phyloP scores from a whole-genome alignment of 768 basidiomycete species.

The Macrolepiota dolichaula region DNA sequence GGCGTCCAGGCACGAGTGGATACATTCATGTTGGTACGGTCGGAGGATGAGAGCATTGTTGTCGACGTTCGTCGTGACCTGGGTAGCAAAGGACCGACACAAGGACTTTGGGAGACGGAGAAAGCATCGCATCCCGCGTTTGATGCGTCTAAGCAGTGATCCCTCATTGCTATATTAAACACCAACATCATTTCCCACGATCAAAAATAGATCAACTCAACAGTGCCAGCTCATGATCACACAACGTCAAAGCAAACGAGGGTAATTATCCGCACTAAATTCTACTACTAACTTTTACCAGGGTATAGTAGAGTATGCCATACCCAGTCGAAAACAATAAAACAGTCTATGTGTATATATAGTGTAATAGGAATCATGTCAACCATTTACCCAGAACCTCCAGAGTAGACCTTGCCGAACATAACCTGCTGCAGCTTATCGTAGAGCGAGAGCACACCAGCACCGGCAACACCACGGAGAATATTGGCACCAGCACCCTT shows the following conservation, averaged over 20 bases:
- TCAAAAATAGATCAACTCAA: background rate
- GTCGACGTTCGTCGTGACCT: background rate
- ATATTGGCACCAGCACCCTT: constrained; percentile 97
- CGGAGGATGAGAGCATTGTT: constrained; percentile 43
- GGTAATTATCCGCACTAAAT: constrained; percentile 13
- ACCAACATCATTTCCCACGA: background rate
- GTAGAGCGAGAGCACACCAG: constrained; percentile 98
- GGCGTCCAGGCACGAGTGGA: constrained; percentile 74
- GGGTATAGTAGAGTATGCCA: constrained; percentile 14
- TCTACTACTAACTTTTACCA: constrained; percentile 13
- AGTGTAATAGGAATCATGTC: constrained; percentile 7
- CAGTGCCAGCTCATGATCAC: background rate
- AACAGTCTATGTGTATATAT: constrained; percentile 36
- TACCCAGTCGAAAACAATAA: constrained; percentile 18
- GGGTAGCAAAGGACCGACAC: background rate
- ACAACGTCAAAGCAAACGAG: background rate
- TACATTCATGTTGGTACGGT: constrained; percentile 86
- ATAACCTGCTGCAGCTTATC: constrained; percentile 96
- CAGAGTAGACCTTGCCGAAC: constrained; percentile 99
- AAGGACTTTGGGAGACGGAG: background rate
- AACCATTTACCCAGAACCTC: constrained; percentile 37
- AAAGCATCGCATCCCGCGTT: constrained; percentile 1
- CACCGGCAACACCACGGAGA: constrained; percentile 99
- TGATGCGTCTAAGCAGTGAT: background rate
- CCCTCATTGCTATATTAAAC: background rate